These are phyloP conservation scores for Fusarium solani-melongenae DNA, from an alignment of 2,329 filamentous ascomycete genomes.

Conservation along the genomic window DNA sequence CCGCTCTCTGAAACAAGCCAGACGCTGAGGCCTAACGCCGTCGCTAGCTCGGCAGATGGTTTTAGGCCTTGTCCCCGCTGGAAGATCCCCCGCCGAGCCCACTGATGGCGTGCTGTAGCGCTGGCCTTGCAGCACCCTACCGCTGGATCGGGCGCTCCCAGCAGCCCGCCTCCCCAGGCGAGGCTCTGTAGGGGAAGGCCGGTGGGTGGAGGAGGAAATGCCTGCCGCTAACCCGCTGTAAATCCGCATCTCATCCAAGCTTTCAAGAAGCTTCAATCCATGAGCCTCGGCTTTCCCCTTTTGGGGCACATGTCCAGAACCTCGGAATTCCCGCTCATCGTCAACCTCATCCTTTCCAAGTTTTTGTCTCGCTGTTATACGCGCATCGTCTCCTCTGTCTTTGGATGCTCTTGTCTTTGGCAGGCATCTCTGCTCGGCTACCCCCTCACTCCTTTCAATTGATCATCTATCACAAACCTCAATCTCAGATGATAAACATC, in stretches of 20 bases:
- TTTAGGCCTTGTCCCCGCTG: neutral
- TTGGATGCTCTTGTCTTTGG: neutral
- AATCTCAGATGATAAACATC: constrained; percentile 3
- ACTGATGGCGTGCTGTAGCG: constrained; percentile 6
- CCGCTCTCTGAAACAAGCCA: neutral
- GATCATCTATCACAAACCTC: constrained; percentile 3
- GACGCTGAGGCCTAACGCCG: constrained; percentile 21
- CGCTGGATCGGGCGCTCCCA: neutral
- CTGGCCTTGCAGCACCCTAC: constrained; percentile 7
- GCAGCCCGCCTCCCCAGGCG: neutral
- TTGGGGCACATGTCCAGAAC: constrained; percentile 17
- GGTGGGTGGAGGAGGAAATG: neutral
- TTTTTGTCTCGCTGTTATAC: neutral
- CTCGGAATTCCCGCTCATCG: constrained; percentile 23
- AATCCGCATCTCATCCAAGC: constrained; percentile 12
- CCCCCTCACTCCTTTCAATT: neutral
- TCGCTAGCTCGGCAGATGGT: constrained; percentile 20
- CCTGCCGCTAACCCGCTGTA: constrained; percentile 6
- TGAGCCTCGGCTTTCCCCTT: constrained; percentile 38
- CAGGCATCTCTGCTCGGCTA: neutral
- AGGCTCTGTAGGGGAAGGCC: neutral
- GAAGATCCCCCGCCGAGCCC: constrained; percentile 11
- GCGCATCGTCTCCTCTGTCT: neutral
- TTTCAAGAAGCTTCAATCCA: neutral
- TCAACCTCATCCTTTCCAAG: constrained; percentile 11